Conservation (phyloP, 441 rosid species). For the Erodium moschatum region DNA sequence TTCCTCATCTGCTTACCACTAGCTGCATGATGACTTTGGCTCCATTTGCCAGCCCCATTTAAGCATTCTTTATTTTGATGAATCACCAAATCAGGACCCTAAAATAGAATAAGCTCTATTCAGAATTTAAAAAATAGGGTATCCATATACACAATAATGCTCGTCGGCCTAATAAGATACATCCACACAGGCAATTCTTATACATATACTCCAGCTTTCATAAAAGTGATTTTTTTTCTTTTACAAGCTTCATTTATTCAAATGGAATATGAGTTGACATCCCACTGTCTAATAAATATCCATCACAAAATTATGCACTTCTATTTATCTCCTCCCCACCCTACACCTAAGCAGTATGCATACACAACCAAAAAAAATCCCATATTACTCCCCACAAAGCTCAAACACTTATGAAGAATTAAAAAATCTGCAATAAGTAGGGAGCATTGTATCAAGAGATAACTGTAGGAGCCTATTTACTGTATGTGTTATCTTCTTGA, state of each 20-base stretch:
- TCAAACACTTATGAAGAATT: neutral
- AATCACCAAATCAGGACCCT: conserved; percentile 90
- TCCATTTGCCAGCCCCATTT: conserved; percentile 83
- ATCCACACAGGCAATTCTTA: neutral
- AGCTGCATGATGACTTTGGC: conserved; percentile 73
- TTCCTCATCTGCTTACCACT: conserved; percentile 50
- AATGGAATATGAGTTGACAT: neutral
- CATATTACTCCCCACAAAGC: neutral
- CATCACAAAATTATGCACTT: no score
- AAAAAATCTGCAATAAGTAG: conserved; percentile 1
- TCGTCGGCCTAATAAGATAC: neutral
- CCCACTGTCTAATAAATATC: no score
- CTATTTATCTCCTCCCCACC: no score
- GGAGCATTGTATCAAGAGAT: neutral
- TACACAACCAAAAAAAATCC: no score
- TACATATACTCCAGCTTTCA: neutral
- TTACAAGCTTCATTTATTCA: neutral
- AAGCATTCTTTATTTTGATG: conserved; percentile 69
- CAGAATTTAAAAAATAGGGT: conserved; percentile 7
- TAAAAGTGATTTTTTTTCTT: neutral
- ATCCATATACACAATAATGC: conserved; percentile 6
- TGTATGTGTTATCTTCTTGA: neutral
- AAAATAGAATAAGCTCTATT: conserved; percentile 16
- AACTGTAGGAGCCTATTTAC: no score
- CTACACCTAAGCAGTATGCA: no score